Base-by-base conservation (phyloP, 2,329 filamentous ascomycete species). In the Neurospora sp. region DNA sequence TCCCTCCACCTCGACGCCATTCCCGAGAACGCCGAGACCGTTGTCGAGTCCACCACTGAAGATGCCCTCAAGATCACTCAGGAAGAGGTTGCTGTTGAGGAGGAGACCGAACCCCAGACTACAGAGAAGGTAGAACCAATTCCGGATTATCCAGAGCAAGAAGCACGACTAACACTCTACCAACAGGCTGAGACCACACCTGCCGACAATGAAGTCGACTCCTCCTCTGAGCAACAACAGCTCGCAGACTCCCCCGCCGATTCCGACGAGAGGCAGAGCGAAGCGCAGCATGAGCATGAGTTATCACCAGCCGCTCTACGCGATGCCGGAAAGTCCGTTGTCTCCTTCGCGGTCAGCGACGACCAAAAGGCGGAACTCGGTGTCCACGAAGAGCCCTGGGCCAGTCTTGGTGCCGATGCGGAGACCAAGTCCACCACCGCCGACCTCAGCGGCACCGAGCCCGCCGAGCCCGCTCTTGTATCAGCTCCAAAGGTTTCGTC, bases 81-180 rank as follows among this genome's bases (percentile, higher is more conserved):
- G 38, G 70, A 28, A 28, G 23, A 72, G 40, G 23, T 67, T 11
- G 28, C 69, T 28, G 28, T 67, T 13, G 68, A 71, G 33, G 69
- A 52, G 10, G 69, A 73, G 68, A 66, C 46, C 15, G 67, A 69
- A 67, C n/a, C 66, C 15, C 62, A 68, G 68, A 19, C 52, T n/a
- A 70, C 71, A 72, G 72, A 74, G 71, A 75, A 75, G 73, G 73
- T 75, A 74, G 72, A 72, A 69, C 73, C 73, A 19, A 23, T 67
- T 28, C 62, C 43, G 2, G 46, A 40, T 38, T 28, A 33, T 70
- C 68, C 17, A 72, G 68, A 68, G 70, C 69, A 52, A 70, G 70
- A 69, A 72, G 72, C 70, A 46, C 68, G 52, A 71, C 74, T 75
- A 74, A 75, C 73, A 62, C 52, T 6, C 33, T 39, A 69, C 36